phyloP scores from a whole-genome alignment of 176 grass and related monocot genomes.

The Paspalum vaginatum region DNA sequence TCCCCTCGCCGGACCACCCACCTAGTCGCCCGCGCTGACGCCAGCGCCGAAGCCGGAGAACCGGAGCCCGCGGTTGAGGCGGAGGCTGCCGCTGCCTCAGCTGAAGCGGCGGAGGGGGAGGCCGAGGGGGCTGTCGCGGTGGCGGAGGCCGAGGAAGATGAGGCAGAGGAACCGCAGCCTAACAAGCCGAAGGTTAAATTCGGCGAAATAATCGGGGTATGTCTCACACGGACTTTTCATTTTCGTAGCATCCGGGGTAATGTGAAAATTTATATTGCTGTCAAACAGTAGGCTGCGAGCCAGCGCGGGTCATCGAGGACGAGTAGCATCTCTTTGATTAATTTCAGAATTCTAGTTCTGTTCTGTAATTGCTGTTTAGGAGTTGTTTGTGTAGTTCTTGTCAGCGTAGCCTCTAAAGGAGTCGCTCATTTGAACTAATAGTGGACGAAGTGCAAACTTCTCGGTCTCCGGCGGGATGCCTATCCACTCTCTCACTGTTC shows the following conservation, averaged over 20 bases:
- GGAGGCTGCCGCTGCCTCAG: conserved; percentile 34
- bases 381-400: conserved; percentile 20
- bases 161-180: conserved; percentile 49
- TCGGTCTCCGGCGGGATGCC: too few relatives aligned
- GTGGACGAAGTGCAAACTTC: background rate
- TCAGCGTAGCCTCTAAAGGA: background rate
- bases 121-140: conserved; percentile 41
- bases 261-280: conserved; percentile 9
- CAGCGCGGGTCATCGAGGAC: background rate
- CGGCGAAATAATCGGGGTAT: conserved; percentile 90
- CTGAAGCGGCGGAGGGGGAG: conserved; percentile 46
- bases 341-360: background rate
- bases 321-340: conserved; percentile 13
- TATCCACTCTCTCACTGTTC: too few relatives aligned
- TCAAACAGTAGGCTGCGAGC: background rate
- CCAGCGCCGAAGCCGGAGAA: conserved; percentile 37
- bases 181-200: conserved; percentile 71
- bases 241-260: background rate
- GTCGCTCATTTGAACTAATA: background rate
- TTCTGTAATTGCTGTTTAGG: background rate
- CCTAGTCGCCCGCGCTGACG: conserved; percentile 42
- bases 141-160: conserved; percentile 36
- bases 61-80: conserved; percentile 27
- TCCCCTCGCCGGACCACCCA: conserved; percentile 47
- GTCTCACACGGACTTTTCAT: background rate